Conservation (phyloP, 2,329 filamentous ascomycete species). For the Aspergillus texensis region DNA sequence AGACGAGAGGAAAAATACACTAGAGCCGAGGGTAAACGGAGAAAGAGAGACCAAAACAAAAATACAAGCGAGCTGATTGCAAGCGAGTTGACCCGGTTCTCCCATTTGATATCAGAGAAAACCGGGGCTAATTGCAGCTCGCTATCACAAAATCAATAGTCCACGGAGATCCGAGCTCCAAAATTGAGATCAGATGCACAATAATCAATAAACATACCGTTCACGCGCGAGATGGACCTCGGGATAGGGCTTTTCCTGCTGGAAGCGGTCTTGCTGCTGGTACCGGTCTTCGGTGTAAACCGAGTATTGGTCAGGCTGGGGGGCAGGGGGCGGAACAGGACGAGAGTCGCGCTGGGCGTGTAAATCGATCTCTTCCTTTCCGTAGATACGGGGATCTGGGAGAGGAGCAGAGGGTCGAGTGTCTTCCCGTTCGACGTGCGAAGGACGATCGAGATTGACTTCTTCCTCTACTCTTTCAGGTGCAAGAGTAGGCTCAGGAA, state of each 20-base stretch:
- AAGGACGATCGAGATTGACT: constrained; percentile 72
- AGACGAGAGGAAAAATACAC: constrained; percentile 10
- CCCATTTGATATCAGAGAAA: not conserved
- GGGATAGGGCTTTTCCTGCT: constrained; percentile 38
- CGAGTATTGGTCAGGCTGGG: constrained; percentile 13
- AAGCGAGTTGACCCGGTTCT: not conserved
- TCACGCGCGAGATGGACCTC: constrained; percentile 56
- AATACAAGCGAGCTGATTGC: not conserved
- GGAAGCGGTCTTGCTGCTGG: constrained; percentile 36
- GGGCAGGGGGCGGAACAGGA: constrained; percentile 42
- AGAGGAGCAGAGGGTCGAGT: constrained; percentile 71
- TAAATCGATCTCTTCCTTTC: constrained; percentile 85
- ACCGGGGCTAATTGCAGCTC: not conserved
- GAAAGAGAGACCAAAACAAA: not conserved
- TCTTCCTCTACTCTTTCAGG: constrained; percentile 78
- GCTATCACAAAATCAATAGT: not conserved
- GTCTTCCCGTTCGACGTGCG: constrained; percentile 98
- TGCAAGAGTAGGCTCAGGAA: constrained; percentile 67
- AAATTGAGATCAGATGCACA: constrained; percentile 20
- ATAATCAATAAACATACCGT: constrained; percentile 46
- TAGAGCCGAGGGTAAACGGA: constrained; percentile 3
- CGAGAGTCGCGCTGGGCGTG: constrained; percentile 59
- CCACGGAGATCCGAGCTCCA: constrained; percentile 5
- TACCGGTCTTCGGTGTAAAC: constrained; percentile 38
- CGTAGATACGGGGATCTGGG: constrained; percentile 67